These are phyloP conservation scores for Ilyonectria robusta DNA, from an alignment of 2,329 filamentous ascomycete genomes.

Conservation along the genomic window DNA sequence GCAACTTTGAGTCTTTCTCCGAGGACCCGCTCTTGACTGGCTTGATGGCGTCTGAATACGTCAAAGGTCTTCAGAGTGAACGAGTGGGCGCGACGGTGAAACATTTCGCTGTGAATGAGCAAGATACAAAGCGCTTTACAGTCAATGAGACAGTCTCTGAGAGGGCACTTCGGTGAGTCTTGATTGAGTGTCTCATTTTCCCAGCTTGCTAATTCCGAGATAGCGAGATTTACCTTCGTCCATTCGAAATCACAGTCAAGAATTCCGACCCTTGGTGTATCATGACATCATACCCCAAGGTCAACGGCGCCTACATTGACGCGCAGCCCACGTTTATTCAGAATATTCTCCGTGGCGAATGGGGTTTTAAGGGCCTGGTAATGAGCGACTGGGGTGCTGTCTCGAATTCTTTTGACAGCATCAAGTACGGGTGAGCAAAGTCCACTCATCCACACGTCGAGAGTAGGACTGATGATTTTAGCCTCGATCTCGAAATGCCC, in stretches of 20 bases:
- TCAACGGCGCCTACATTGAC: slow-evolving; percentile 35
- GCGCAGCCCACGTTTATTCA: slow-evolving; percentile 24
- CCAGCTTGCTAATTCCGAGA: no score
- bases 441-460: background rate
- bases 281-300: slow-evolving; percentile 72
- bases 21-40: slow-evolving; percentile 60
- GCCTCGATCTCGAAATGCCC: slow-evolving; percentile 50
- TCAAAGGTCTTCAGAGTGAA: slow-evolving; percentile 51
- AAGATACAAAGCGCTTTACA: slow-evolving; percentile 53
- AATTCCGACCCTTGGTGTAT: slow-evolving; percentile 68
- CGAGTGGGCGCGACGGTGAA: slow-evolving; percentile 52
- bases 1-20: slow-evolving; percentile 74
- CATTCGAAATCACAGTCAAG: slow-evolving; percentile 73
- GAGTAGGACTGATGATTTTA: background rate
- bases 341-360: slow-evolving; percentile 28
- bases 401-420: background rate
- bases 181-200: background rate
- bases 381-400: slow-evolving; percentile 38
- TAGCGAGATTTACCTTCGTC: slow-evolving; percentile 72
- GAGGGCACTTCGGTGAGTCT: slow-evolving; percentile 62
- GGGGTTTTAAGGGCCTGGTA: slow-evolving; percentile 26
- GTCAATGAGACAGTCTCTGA: slow-evolving; percentile 64
- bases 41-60: slow-evolving; percentile 44
- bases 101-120: slow-evolving; percentile 61
- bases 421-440: background rate